phyloP scores from a whole-genome alignment of 352 stramenopile genomes.

The Pseudoperonospora humuli region DNA sequence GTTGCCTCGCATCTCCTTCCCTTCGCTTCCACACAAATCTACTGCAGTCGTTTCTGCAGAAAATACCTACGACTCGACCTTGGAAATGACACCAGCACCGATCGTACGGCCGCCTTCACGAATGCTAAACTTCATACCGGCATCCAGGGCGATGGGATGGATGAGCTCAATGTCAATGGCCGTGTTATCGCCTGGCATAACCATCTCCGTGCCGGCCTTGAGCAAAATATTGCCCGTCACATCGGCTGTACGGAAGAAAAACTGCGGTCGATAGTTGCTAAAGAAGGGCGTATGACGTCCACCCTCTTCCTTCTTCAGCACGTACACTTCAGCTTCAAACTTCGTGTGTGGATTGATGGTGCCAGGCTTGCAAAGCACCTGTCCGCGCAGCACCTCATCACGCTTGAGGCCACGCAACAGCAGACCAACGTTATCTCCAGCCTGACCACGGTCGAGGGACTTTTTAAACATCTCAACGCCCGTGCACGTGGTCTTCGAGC shows the following conservation, averaged over 20 bases:
- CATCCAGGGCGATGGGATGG: slow-evolving; percentile 85
- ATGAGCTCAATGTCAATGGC: slow-evolving; percentile 91
- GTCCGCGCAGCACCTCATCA: slow-evolving; percentile 89
- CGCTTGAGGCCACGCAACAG: slow-evolving; percentile 92
- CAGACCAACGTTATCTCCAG: slow-evolving; percentile 93
- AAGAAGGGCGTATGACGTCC: slow-evolving; percentile 96
- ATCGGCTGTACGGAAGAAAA: slow-evolving; percentile 96
- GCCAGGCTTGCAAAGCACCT: slow-evolving; percentile 86
- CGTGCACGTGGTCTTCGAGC: slow-evolving; percentile 48
- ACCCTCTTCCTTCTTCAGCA: slow-evolving; percentile 94
- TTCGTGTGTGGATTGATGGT: slow-evolving; percentile 85
- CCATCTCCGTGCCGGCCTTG: slow-evolving; percentile 84
- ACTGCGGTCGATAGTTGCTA: slow-evolving; percentile 95
- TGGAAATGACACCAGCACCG: slow-evolving; percentile 91
- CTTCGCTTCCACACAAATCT: slow-evolving; percentile 10
- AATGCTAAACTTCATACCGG: slow-evolving; percentile 94
- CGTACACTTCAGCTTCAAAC: slow-evolving; percentile 95
- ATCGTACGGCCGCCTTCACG: slow-evolving; percentile 94
- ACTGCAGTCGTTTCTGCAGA: slow-evolving; percentile 14
- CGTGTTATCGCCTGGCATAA: slow-evolving; percentile 96
- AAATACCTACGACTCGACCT: slow-evolving; percentile 73
- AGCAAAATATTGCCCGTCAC: slow-evolving; percentile 89
- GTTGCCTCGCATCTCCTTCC: slow-evolving; percentile 1
- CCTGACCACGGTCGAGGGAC: slow-evolving; percentile 88
- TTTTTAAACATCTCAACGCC: slow-evolving; percentile 98